Evolutionary conservation across 176 grass and related monocot genomes (phyloP), one percentile per base, ranked within the genome.

Genomic region (Oryza nivara): DNA sequence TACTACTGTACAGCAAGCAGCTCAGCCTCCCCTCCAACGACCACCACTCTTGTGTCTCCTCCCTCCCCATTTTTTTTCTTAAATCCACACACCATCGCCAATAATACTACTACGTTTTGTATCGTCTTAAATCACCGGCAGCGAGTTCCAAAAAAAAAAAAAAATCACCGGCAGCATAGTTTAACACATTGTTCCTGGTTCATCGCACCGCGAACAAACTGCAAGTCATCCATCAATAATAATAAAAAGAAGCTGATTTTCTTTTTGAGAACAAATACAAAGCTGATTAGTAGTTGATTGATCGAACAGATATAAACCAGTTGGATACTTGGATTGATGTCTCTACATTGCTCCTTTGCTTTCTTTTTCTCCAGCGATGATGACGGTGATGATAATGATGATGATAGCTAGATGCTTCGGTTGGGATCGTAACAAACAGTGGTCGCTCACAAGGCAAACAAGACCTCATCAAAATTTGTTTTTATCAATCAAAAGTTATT

Each of bases 391-490:
- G 17, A 20, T 58, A 17, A 56, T 7, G 15, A 56, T 56, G 28
- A 28, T 28, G 28, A 28, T 28, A 28, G 54, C 54, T 7, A 58
- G 78, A 68, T 80, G 47, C 66, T 40, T 70, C 46, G 6, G 65
- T 40, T 80, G 56, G 38, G 68, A 64, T 30, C 56, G 34, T 41
- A 60, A 20, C 73, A 54, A 75, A 54, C 47, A 34, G 47, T 13
- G 10, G 34, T 41, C 19, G 20, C 52, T 77, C 70, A 61, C 70
- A 74, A 65, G 80, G 25, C 54, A 76, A 52, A 43, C 61, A 38
- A 68, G 40, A 2, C 19, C 19, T 34, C 25, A 0, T 38, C 5
- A 38, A 38, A n/a, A 32, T 56, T 65, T 58, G 19, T 73, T 73
- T 73, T 73, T 64, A 70, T 58, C 25, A 30, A 23, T 28, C 32